phyloP scores from a whole-genome alignment of 2,329 filamentous ascomycete genomes.

The Aspergillus arachidicola region DNA sequence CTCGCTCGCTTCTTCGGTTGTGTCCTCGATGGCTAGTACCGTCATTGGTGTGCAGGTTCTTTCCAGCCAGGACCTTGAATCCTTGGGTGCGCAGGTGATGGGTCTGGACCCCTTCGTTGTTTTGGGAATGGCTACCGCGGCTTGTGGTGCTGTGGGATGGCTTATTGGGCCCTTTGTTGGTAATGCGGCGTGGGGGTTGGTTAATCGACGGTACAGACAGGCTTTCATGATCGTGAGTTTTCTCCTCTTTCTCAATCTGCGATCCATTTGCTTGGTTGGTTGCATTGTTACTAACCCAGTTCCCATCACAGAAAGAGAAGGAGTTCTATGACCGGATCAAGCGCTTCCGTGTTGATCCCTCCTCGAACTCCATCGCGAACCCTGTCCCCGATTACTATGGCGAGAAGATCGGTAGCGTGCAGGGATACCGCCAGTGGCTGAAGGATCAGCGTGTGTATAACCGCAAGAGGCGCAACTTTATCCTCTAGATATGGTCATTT shows the following conservation, averaged over 20 bases:
- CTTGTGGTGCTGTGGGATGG: constrained; percentile 82
- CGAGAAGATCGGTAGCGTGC: constrained; percentile 94
- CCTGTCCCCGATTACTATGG: constrained; percentile 98
- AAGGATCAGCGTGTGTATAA: constrained; percentile 98
- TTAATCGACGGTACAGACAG: constrained; percentile 69
- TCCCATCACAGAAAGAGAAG: constrained; percentile 73
- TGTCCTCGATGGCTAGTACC: constrained; percentile 65
- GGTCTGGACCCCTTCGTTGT: constrained; percentile 87
- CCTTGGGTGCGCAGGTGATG: constrained; percentile 65
- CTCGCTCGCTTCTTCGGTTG: constrained; percentile 75
- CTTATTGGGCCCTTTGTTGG: constrained; percentile 81
- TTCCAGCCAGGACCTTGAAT: constrained; percentile 70
- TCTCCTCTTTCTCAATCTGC: background rate
- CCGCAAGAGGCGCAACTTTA: constrained; percentile 69
- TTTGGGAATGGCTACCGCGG: constrained; percentile 76
- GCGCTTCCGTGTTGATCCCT: constrained; percentile 88
- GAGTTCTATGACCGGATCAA: constrained; percentile 92
- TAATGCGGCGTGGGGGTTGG: constrained; percentile 74
- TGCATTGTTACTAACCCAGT: background rate
- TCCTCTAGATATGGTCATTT: constrained; percentile 27
- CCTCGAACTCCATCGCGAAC: constrained; percentile 84
- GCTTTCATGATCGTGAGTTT: constrained; percentile 70
- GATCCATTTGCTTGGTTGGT: background rate
- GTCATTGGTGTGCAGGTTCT: constrained; percentile 57
- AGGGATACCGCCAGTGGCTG: constrained; percentile 90